phyloP scores from a whole-genome alignment of 441 rosid genomes.

The Pelargonium fulgidum region DNA sequence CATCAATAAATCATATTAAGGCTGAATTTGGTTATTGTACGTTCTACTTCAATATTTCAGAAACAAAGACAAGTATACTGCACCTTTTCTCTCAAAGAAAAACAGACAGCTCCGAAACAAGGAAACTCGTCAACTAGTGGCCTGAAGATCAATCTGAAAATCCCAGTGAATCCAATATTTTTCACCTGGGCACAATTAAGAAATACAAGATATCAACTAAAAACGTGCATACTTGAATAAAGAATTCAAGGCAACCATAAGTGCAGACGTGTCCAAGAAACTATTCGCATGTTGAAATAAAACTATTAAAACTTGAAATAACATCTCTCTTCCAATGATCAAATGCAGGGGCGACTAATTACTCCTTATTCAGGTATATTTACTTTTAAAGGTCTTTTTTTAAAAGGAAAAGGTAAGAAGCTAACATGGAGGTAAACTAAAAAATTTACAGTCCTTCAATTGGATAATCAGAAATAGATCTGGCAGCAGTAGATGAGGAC shows the following conservation, averaged over 20 bases:
- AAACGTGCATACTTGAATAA: not conserved
- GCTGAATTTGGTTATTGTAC: not conserved
- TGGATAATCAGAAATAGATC: not conserved
- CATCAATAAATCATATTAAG: not conserved
- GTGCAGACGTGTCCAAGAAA: slow-evolving; percentile 4
- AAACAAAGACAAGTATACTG: not conserved
- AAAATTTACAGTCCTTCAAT: slow-evolving; percentile 1
- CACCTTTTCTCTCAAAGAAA: slow-evolving; percentile 54
- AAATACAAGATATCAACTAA: slow-evolving; percentile 13
- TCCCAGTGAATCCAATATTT: slow-evolving; percentile 89
- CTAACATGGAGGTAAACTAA: slow-evolving; percentile 8
- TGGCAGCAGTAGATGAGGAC: slow-evolving; percentile 7
- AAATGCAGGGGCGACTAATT: not conserved
- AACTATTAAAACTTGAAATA: not conserved
- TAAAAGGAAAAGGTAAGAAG: not conserved
- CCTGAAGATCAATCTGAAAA: slow-evolving; percentile 94
- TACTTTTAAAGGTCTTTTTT: not conserved
- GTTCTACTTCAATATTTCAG: not conserved
- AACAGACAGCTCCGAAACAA: slow-evolving; percentile 92
- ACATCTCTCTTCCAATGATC: not conserved
- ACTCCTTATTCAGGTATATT: not conserved
- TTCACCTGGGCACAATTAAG: slow-evolving; percentile 55
- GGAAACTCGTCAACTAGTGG: slow-evolving; percentile 93
- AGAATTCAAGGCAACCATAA: not conserved
- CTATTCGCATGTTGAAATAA: not conserved